phyloP scores from a whole-genome alignment of 1,284 basidiomycete species.

The Takashimella tepidaria region DNA sequence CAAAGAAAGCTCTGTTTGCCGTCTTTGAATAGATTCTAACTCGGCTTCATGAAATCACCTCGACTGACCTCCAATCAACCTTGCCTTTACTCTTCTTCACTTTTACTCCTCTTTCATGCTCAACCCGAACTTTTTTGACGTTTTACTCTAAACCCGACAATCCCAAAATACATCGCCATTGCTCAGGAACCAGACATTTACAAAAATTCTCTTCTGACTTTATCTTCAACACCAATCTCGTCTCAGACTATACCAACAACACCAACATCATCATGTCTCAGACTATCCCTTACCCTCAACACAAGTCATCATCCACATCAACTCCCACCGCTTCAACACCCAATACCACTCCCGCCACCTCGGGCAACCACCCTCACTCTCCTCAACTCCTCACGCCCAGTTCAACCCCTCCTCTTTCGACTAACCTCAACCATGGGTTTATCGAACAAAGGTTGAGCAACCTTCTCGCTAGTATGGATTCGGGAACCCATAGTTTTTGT shows the following conservation, averaged over 20 bases:
- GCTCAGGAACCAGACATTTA: no score
- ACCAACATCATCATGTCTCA: neutral
- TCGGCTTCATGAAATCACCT: neutral
- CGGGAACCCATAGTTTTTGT: conserved; percentile 30
- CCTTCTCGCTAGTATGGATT: conserved; percentile 25
- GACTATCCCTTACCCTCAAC: neutral
- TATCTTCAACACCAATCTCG: neutral
- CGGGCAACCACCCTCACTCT: conserved; percentile 3
- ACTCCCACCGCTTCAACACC: neutral
- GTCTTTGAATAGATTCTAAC: neutral
- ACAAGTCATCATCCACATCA: neutral
- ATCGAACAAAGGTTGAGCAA: conserved; percentile 23
- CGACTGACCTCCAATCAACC: neutral
- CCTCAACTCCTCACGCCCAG: neutral
- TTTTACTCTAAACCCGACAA: no score
- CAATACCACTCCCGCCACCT: neutral
- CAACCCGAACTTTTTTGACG: no score
- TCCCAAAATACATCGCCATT: no score
- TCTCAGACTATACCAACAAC: neutral
- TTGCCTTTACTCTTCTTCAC: neutral
- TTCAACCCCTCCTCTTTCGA: conserved; percentile 3
- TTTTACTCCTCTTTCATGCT: neutral
- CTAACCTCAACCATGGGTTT: conserved; percentile 1
- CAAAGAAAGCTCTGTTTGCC: no score
- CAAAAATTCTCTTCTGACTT: no score